Base-by-base conservation (phyloP, 176 grass and related monocot genomes). In the Raddia guianensis region DNA sequence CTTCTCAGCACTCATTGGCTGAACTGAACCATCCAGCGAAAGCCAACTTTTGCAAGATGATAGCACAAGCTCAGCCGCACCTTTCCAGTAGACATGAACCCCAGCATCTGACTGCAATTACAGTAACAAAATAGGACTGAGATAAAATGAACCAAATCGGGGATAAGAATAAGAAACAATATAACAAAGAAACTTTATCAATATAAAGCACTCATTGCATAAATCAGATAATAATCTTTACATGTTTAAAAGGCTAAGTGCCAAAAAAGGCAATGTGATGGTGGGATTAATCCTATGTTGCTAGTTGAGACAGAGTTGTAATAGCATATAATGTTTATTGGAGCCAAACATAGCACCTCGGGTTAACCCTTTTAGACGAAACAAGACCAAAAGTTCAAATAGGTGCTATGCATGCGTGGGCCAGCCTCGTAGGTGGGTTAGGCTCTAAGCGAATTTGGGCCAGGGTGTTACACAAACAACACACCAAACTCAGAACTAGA, bases 21-120 rank as follows among this genome's bases (percentile, higher is more conserved):
- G 88, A 87, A 91, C 42, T 55, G 83, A 89, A 87, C 95, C 86
- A 63, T 93, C 82, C 27, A 81, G 47, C 80, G 79, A 87, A 80
- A 98, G 80, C 79, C 84, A 98, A 83, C 86, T 93, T 80, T 87
- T 98, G 87, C 92, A 95, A 81, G 88, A 89, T 43, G 92, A 82
- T 55, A 98, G 80, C 53, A 98, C 84, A 79, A 98, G 48, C 83
- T 98, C 95, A 68, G 92, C 95, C 82, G 95, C 95, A 72, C 95
- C 95, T 93, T 98, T 98, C 95, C 95, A 98, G 67, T 98, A 90
- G 50, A 98, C 70, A 76, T 84, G 88, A 83, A 98, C 88, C 56
- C 71, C 64, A 44, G 69, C 66, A 84, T 89, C 88, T 80, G 74
- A 75, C 92, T 98, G 81, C 82, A 84, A 82, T 76, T 56, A 7